Base-by-base conservation (phyloP, 345 rosid genomes). In the Eucalyptus tenuipes region DNA sequence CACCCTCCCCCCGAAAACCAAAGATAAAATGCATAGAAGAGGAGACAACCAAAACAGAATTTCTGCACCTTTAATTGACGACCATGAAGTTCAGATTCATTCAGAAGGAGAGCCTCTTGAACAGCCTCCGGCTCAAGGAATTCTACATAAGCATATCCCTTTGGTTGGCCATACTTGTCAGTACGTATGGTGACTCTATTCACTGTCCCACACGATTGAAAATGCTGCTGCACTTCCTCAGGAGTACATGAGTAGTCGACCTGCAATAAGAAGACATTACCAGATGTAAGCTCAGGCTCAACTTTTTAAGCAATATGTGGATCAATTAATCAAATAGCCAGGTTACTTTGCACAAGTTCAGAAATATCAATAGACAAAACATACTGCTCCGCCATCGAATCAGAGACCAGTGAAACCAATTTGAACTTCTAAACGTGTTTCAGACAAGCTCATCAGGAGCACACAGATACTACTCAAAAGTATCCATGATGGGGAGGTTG, bases 161-260 rank as follows among this genome's bases (percentile, higher is more conserved):
- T 96, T 87, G 98, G 97, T 59, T 94, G 96, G 75, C 98, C 98
- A 88, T 61, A 95, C 93, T 93, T 96, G 90, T 96, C 96, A 14
- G 97, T 92, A 31, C 95, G 95, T 87, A 96, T 94, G 16, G 97
- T 96, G 89, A 96, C 90, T 92, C 96, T 94, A 87, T 95, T 94
- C 80, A 96, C 95, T 10, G 97, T 94, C 79, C 98, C 98, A 89
- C 98, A 94, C 10, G 96, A 90, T 88, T 96, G 95, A 90, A 96
- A 96, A 93, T 94, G 96, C 90, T 92, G 97, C 93, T 96, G 97
- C 81, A 96, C 95, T 94, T 96, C 97, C 93, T 95, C 96, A 86
- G 98, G 96, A 16, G 95, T 95, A 89, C 97, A 94, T 31, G 95
- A 89, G 85, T 96, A 96, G 87, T 96, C 98, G 84, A 96, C 97